Evolutionary conservation across 2,329 filamentous ascomycete genomes (phyloP).

Genomic region (Aspergillus fumigatiaffinis): DNA sequence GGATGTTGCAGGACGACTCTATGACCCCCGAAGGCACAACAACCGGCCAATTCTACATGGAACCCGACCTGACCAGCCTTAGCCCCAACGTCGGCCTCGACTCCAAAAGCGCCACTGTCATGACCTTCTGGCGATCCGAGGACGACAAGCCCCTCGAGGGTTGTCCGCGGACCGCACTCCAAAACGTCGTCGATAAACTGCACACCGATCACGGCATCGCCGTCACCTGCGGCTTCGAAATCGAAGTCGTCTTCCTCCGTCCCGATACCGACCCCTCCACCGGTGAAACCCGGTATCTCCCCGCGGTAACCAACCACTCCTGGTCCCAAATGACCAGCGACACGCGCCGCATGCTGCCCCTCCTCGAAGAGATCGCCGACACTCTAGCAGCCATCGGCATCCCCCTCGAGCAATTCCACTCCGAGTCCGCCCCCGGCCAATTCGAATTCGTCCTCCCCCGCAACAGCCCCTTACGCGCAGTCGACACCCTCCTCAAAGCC

Average conservation of each 20-base stretch:
- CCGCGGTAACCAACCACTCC: constrained; percentile 62
- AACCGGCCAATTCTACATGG: constrained; percentile 63
- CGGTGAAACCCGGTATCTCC: constrained; percentile 32
- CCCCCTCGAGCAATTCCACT: constrained; percentile 67
- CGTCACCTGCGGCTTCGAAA: constrained; percentile 72
- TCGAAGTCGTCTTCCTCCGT: constrained; percentile 71
- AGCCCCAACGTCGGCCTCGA: constrained; percentile 55
- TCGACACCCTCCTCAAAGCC: constrained; percentile 68
- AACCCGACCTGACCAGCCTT: constrained; percentile 63
- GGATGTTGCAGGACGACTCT: constrained; percentile 64
- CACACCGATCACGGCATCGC: constrained; percentile 49
- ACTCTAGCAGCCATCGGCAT: constrained; percentile 61
- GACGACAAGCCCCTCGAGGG: constrained; percentile 50
- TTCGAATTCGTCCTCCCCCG: constrained; percentile 72
- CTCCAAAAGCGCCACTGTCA: constrained; percentile 59
- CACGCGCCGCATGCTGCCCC: constrained; percentile 52
- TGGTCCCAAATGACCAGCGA: constrained; percentile 66
- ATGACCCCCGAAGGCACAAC: constrained; percentile 51
- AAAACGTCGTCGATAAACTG: constrained; percentile 52
- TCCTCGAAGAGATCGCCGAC: constrained; percentile 64
- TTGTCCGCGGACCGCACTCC: constrained; percentile 65
- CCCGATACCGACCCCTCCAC: constrained; percentile 33
- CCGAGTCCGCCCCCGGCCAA: constrained; percentile 69
- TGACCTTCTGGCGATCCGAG: constrained; percentile 61
- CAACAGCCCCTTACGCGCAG: constrained; percentile 59